Base-by-base conservation (phyloP, 1,284 basidiomycete species). In the Rugosomyces carneus region DNA sequence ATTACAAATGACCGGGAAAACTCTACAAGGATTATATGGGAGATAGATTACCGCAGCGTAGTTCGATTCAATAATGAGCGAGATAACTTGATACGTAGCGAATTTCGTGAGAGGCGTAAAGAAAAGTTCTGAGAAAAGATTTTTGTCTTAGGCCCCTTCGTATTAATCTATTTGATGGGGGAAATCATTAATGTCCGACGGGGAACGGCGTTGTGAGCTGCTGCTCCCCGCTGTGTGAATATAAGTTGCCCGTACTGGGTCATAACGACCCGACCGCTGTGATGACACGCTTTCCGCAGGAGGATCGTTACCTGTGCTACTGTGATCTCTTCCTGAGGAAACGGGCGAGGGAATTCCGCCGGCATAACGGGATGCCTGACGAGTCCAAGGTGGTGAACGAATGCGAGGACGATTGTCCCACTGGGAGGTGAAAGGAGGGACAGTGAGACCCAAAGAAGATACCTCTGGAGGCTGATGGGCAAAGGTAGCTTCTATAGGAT, bases 401-500 rank as follows among this genome's bases (percentile, higher is more conserved):
- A 69, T 61, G 1, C 50, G 53, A 71, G 31, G 15, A 10, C 62
- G 58, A 34, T 60, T 63, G 49, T 80, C 75, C 80, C 80, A 83
- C 42, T 77, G 78, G 2, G 80, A 81, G 47, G 63, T 66, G 81
- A 80, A n/a, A 16, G 81, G 80, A 6, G 80, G 76, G 41, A 83
- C 50, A 48, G 72, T 60, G 13, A 64, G 55, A 16, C 53, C 38
- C 20, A 53, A 50, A 46, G 57, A 40, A 63, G 61, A 23, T 27
- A 55, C 52, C 60, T 71, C 58, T 54, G 74, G 60, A 58, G 68
- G 54, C 54, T 69, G 74, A 63, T 75, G 68, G 27, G 69, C 61
- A 58, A 72, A 71, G 11, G 67, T 48, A 18, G 57, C 48, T 26
- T 62, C 65, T 11, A 67, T 65, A 5, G 68, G 67, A 19, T 56